Evolutionary conservation across 75 land plant species (phyloP), one percentile per base, ranked within the genome.

Genomic region (Larix kaempferi): DNA sequence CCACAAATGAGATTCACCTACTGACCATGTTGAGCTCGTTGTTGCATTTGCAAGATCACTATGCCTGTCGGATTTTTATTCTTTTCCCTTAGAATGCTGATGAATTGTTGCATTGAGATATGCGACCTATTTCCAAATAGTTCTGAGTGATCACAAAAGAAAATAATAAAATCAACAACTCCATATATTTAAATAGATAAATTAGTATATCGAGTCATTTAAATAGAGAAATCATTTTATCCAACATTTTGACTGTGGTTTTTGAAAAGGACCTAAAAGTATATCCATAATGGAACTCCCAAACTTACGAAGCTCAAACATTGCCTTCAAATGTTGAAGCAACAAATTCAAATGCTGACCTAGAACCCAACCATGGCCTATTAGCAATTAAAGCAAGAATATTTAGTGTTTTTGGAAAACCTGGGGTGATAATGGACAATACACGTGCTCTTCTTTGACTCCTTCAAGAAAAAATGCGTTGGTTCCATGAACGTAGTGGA

Each of bases 401-500:
- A 26, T 44, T 59, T 12, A 71, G 16, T n/a, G 57, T 44, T 71
- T 29, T 26, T 8, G 29, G 17, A 3, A 49, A 74, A 77, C 79
- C 79, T 78, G 80, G 54, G 71, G 78, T n/a, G 49, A 63, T 25
- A 76, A 56, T 16, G 37, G 74, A 1, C 16, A 72, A 5, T n/a
- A 39, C 6, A 19, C 56, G 49, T 14, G 27, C 52, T 44, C 54
- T 56, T 78, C 74, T 41, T 80, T 82, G 65, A 65, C 77, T 37
- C 1, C 75, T 59, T 78, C 80, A 75, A 79, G 82, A 60, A 5
- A 65, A 11, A n/a, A n/a, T n/a, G 62, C 25, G n/a, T 21, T 79
- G 73, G 33, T 82, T 90, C 14, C 74, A 79, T 27, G 77, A 74
- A 33, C 86, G 77, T 55, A 69, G 65, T 12, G 91, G 91, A 49